These are phyloP conservation scores for Alternaria ventricosa DNA, from an alignment of 2,329 filamentous ascomycete species.

Conservation along the genomic window DNA sequence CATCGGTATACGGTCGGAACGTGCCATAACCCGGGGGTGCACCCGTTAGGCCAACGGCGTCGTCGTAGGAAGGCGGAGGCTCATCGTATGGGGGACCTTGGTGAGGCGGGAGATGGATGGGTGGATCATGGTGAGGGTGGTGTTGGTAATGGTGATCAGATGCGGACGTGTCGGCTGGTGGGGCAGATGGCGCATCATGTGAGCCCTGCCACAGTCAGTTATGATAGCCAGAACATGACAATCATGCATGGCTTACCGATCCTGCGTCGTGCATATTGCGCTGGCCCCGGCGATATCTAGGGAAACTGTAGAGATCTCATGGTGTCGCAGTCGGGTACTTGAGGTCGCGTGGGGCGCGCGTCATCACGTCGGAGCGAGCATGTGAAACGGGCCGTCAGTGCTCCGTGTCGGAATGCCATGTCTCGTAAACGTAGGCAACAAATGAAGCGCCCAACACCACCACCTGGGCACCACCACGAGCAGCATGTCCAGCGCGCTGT, in stretches of 20 bases:
- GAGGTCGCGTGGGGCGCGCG: conserved; percentile 20
- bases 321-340: conserved; percentile 4
- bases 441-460: conserved; percentile 10
- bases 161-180: conserved; percentile 3
- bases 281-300: neutral
- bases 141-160: neutral
- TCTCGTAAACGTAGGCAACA: conserved; percentile 25
- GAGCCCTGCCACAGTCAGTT: conserved; percentile 5
- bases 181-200: conserved; percentile 15
- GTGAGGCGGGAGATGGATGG: neutral
- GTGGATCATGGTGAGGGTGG: conserved; percentile 18
- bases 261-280: conserved; percentile 19
- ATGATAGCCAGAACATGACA: neutral
- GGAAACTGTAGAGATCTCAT: conserved; percentile 5
- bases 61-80: conserved; percentile 45
- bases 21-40: conserved; percentile 42
- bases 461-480: conserved; percentile 1
- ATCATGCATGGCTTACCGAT: neutral
- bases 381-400: conserved; percentile 23
- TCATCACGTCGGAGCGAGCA: conserved; percentile 12
- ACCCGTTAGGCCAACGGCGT: conserved; percentile 31
- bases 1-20: conserved; percentile 37
- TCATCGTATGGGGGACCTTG: conserved; percentile 24
- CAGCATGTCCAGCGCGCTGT: conserved; percentile 40
- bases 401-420: conserved; percentile 27